These are phyloP conservation scores for Picea abies DNA, from an alignment of 83 land plant species.

Conservation along the genomic window DNA sequence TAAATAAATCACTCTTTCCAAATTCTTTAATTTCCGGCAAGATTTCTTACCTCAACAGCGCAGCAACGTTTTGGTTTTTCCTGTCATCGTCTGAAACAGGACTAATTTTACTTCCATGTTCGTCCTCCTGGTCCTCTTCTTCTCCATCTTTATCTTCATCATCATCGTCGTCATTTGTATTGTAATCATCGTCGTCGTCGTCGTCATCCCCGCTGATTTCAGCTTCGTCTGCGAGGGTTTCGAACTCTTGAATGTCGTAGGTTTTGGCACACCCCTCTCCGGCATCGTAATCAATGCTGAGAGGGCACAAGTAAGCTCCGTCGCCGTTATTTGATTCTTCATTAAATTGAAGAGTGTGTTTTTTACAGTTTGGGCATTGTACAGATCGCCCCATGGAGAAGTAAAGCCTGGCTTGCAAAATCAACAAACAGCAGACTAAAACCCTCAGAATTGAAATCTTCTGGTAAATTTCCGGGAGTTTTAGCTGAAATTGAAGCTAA, in stretches of 20 bases:
- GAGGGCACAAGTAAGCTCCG: conserved; percentile 22
- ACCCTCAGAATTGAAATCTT: too few relatives aligned
- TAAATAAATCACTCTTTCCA: not conserved
- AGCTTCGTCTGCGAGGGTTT: conserved; percentile 3
- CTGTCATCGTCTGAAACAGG: conserved; percentile 23
- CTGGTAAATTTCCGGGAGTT: too few relatives aligned
- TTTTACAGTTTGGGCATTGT: conserved; percentile 18
- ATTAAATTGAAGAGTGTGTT: conserved; percentile 13
- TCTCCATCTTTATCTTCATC: conserved; percentile 11
- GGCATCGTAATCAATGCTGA: conserved; percentile 10
- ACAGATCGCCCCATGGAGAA: not conserved
- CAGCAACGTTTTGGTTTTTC: conserved; percentile 63
- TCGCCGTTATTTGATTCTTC: conserved; percentile 19
- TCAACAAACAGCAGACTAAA: too few relatives aligned
- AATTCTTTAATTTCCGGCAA: not conserved
- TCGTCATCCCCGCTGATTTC: conserved; percentile 24
- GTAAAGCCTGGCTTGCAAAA: not conserved
- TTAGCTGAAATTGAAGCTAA: too few relatives aligned
- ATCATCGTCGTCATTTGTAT: not conserved
- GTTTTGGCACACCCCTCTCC: conserved; percentile 23
- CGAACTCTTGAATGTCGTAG: conserved; percentile 1
- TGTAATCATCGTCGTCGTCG: conserved; percentile 20
- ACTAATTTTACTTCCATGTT: not conserved
- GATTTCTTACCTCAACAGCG: conserved; percentile 46
- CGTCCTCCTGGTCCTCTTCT: conserved; percentile 17